Base-by-base conservation (phyloP, 2,329 filamentous ascomycete species). In the Dichotomopilus funicola region DNA sequence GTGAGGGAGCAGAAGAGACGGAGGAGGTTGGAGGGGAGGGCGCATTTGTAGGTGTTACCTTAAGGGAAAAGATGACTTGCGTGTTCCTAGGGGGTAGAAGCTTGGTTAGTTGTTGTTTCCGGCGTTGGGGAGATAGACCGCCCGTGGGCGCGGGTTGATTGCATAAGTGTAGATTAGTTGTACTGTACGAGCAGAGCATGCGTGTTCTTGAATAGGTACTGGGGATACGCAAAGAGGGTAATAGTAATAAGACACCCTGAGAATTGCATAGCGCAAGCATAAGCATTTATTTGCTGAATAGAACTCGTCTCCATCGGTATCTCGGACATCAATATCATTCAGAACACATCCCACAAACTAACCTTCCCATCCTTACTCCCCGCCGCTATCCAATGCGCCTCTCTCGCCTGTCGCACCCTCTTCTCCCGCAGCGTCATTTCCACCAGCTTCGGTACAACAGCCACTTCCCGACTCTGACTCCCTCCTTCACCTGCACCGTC, bases 361-460 rank as follows among this genome's bases (percentile, higher is more conserved):
- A 97, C 83, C 69, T 95, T 96, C 13, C 92, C 94, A 73, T 97
- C 94, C 70, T 97, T 99, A 54, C 89, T 88, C 1, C 94, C 94
- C 1, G 84, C 89, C 13, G 87, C 94, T 51, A 97, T 70, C 91
- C 92, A 97, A 70, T 97, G 92, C 31, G 86, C 87, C 50, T 75
- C 76, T 65, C 81, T 84, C 9, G 87, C 85, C 63, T 83, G 84
- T 38, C 74, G 74, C 27, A 83, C 75, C 54, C 89, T 77, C 61
- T 82, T 80, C 38, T 84, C 79, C 57, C 82, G 86, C 49, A 90
- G 82, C 2, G 72, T 77, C 55, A 78, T 53, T 11, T 73, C 68
- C 10, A 68, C 65, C 2, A 65, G 51, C 41, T 61, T 68, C 0
- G 65, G 60, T 10, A 63, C 60, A 6, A 68, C 13, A 67, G 63